These are phyloP conservation scores for Aurantiochytrium sp. DNA, from an alignment of 108 stramenopile genomes.

Conservation along the genomic window DNA sequence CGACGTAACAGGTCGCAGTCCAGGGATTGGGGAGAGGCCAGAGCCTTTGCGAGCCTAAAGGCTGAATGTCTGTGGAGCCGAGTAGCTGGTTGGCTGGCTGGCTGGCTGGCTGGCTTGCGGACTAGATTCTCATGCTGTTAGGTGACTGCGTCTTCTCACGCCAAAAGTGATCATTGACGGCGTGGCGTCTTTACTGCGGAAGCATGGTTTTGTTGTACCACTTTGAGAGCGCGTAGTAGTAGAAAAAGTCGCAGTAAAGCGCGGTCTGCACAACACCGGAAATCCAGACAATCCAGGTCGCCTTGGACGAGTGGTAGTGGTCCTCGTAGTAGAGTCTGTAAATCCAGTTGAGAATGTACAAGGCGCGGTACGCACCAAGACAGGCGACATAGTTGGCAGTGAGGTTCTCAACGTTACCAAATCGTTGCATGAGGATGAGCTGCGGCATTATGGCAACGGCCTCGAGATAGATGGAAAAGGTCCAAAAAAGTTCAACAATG, in stretches of 20 bases:
- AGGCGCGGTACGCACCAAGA: constrained; percentile 87
- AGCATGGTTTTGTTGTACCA: constrained; percentile 17
- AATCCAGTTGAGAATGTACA: constrained; percentile 99
- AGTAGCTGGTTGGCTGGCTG: too few species aligned
- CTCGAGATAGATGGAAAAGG: constrained; percentile 90
- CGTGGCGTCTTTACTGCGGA: neutral
- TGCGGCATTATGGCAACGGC: constrained; percentile 92
- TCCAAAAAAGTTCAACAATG: constrained; percentile 75
- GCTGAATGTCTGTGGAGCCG: too few species aligned
- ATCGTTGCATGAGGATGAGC: constrained; percentile 89
- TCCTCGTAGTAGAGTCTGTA: constrained; percentile 77
- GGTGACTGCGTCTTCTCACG: too few species aligned
- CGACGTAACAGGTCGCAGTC: too few species aligned
- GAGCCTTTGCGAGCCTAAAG: too few species aligned
- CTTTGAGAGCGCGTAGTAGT: constrained; percentile 65
- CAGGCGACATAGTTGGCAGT: constrained; percentile 95
- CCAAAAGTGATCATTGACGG: too few species aligned
- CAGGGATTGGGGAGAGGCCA: too few species aligned
- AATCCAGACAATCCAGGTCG: constrained; percentile 78
- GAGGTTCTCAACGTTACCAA: constrained; percentile 91
- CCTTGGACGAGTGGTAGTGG: constrained; percentile 57
- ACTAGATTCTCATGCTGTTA: too few species aligned
- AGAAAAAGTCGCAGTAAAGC: constrained; percentile 98
- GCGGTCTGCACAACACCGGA: constrained; percentile 88
- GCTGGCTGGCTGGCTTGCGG: too few species aligned